These are phyloP conservation scores for Alternaria triticimaculans DNA, from an alignment of 2,329 filamentous ascomycete genomes.

Conservation along the genomic window DNA sequence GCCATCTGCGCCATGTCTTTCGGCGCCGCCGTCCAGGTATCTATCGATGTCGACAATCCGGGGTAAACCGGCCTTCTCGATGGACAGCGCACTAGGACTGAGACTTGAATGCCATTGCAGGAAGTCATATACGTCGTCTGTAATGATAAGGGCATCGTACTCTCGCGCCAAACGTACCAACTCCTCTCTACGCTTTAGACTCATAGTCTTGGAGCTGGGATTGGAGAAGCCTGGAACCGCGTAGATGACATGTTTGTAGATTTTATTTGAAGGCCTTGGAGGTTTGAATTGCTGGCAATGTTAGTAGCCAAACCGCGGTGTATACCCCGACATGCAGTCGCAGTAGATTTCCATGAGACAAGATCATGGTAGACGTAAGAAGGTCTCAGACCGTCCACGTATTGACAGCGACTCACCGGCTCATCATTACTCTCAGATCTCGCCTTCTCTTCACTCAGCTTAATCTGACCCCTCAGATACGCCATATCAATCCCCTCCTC, in stretches of 20 bases:
- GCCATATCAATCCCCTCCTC: constrained; percentile 76
- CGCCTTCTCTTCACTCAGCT: constrained; percentile 57
- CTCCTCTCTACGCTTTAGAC: constrained; percentile 67
- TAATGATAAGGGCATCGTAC: constrained; percentile 81
- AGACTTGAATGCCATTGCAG: constrained; percentile 73
- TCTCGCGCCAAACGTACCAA: constrained; percentile 79
- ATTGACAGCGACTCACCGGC: constrained; percentile 49
- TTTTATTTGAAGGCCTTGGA: constrained; percentile 68
- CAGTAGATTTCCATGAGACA: not conserved
- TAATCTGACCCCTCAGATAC: constrained; percentile 61
- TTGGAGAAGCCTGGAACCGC: constrained; percentile 88
- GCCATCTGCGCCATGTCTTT: constrained; percentile 55
- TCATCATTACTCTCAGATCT: constrained; percentile 45
- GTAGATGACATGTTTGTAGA: constrained; percentile 89
- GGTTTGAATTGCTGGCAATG: constrained; percentile 61
- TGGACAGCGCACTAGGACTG: constrained; percentile 28
- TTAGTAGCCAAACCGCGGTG: constrained; percentile 10
- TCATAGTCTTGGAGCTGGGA: constrained; percentile 84
- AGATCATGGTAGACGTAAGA: not conserved
- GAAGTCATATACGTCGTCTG: constrained; percentile 94
- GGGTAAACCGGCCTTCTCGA: constrained; percentile 62
- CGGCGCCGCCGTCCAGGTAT: constrained; percentile 65
- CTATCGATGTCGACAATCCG: constrained; percentile 81
- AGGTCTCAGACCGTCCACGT: not conserved
- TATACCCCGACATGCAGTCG: not conserved